These are phyloP conservation scores for Strobilomyces confusus DNA, from an alignment of 768 basidiomycete species.

Conservation along the genomic window DNA sequence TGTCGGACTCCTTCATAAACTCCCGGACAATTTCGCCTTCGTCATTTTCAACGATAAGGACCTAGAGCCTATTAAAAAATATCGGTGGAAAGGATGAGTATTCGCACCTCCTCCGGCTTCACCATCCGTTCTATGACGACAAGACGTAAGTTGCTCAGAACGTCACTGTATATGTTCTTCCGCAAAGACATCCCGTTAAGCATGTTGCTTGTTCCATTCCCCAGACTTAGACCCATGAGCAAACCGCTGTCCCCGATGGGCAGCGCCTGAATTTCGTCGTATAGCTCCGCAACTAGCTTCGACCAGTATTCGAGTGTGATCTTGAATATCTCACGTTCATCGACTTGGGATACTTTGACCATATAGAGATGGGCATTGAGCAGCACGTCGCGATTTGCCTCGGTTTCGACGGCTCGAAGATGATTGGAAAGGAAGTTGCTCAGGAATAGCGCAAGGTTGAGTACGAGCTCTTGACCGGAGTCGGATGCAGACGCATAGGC, in stretches of 20 bases:
- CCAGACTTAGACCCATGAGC: conserved; percentile 85
- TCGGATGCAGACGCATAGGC: conserved; percentile 90
- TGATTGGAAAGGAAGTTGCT: conserved; percentile 94
- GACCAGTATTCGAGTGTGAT: conserved; percentile 98
- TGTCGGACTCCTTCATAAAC: conserved; percentile 98
- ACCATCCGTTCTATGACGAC: conserved; percentile 99
- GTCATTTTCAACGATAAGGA: conserved; percentile 97
- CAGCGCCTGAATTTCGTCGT: conserved; percentile 92
- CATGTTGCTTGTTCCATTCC: conserved; percentile 59
- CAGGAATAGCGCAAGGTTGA: conserved; percentile 96
- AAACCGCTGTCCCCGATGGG: conserved; percentile 84
- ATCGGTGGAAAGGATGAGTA: neutral
- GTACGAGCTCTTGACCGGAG: conserved; percentile 92
- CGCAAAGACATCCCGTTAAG: conserved; percentile 75
- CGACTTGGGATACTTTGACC: conserved; percentile 97
- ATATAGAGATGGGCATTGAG: conserved; percentile 97
- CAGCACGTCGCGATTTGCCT: conserved; percentile 84
- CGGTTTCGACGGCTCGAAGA: conserved; percentile 90
- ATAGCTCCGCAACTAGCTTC: conserved; percentile 92
- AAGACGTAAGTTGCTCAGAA: conserved; percentile 87
- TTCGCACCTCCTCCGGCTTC: conserved; percentile 92
- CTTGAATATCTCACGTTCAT: conserved; percentile 99
- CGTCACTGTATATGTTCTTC: conserved; percentile 94
- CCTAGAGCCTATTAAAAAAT: conserved; percentile 43
- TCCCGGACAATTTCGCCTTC: conserved; percentile 99